phyloP scores from a whole-genome alignment of 1,284 basidiomycete genomes.

The Boletus smithii region DNA sequence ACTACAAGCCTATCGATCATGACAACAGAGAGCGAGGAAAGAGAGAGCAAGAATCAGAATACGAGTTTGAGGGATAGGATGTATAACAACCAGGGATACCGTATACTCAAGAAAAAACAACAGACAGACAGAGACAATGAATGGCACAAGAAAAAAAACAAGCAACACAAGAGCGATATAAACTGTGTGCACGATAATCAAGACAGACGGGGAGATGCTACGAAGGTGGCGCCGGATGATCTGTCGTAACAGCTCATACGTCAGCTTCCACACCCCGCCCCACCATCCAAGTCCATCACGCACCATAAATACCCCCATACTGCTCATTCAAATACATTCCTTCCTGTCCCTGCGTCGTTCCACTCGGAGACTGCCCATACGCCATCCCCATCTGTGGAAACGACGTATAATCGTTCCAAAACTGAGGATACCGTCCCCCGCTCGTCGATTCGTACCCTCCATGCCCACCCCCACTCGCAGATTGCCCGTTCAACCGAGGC shows the following conservation, averaged over 20 bases:
- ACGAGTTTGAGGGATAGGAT: background rate
- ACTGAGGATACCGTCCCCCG: slow-evolving; percentile 47
- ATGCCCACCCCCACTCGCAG: slow-evolving; percentile 10
- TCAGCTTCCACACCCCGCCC: slow-evolving; percentile 3
- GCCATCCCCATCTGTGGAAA: slow-evolving; percentile 53
- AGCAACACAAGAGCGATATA: background rate
- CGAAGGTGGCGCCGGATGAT: slow-evolving; percentile 14
- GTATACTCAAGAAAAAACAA: background rate
- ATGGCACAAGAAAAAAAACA: background rate
- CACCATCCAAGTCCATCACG: slow-evolving; percentile 3
- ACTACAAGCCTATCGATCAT: background rate
- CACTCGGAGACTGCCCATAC: slow-evolving; percentile 29
- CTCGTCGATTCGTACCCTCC: slow-evolving; percentile 21
- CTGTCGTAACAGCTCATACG: slow-evolving; percentile 7
- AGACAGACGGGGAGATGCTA: slow-evolving; percentile 3
- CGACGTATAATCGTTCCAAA: slow-evolving; percentile 61
- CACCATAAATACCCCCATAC: slow-evolving; percentile 30
- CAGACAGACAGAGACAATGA: background rate
- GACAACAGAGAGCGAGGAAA: too few relatives aligned
- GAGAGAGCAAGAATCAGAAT: too few relatives aligned
- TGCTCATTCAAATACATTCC: slow-evolving; percentile 23
- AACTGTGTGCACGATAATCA: too few relatives aligned
- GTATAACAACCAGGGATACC: background rate
- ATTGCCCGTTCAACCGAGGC: slow-evolving; percentile 17
- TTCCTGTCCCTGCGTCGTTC: slow-evolving; percentile 21